Evolutionary conservation across 2,329 filamentous ascomycete genomes (phyloP), one percentile per base, ranked within the genome.

Genomic region (Zymoseptoria brevis): DNA sequence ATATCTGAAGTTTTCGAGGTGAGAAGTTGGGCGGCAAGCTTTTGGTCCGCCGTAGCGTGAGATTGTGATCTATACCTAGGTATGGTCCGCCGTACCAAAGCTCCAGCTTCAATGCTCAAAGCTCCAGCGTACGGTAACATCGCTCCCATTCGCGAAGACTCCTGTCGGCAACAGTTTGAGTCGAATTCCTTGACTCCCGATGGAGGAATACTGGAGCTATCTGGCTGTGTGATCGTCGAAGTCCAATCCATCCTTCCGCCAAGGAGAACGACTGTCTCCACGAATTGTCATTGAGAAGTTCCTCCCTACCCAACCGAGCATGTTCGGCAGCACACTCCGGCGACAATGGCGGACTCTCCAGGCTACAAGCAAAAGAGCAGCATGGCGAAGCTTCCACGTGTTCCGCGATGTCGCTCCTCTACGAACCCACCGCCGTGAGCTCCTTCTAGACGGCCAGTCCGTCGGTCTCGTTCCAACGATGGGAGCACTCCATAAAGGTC

Each of bases 391-490:
- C 3, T 87, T 90, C 64, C 83, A 83, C 61, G 75, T 96, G 68
- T 88, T 96, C 72, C 89, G 89, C 67, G 83, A 89, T 73, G 85
- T 94, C 60, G 77, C 85, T 13, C 79, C 84, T 9, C 78, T 96
- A 55, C 88, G 90, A 48, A 75, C 80, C 67, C 88, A 87, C 79
- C 85, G 90, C 41, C 81, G 78, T 21, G 81, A 85, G 49, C 84
- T 91, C 61, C 76, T 85, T 41, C 75, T 85, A 60, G 80, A 85
- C 69, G 83, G 87, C 67, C 84, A 87, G 59, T 86, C 86, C 51
- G 86, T 99, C 59, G 90, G 88, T 60, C 84, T 99, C 26, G 91
- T 99, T 41, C 94, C 94, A 1, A 99, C 94, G 30, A 97, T 99
- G 94, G 94, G 94, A 63, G 94, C 94, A 54, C 82, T 99, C n/a